Evolutionary conservation across 768 basidiomycete species (phyloP).

Genomic region (Boletus sp.): DNA sequence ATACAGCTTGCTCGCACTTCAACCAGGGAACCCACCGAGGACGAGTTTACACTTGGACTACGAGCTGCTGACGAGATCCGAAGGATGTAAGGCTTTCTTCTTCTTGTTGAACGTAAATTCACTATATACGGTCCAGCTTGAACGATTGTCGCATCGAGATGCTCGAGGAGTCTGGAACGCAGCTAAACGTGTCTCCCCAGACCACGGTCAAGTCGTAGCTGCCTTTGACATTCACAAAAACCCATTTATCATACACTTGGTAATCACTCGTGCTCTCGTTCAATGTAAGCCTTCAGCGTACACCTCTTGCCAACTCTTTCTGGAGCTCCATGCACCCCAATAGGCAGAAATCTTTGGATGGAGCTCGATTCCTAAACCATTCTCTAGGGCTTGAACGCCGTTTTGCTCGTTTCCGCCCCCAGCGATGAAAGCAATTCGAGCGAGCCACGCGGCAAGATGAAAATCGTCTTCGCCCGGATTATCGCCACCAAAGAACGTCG

Average conservation of each 20-base stretch:
- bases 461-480: slow-evolving; percentile 53
- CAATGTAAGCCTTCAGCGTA: slow-evolving; percentile 46
- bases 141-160: slow-evolving; percentile 65
- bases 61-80: slow-evolving; percentile 60
- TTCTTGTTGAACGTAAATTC: background rate
- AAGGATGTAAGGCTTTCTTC: slow-evolving; percentile 42
- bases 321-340: slow-evolving; percentile 44
- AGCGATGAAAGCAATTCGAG: slow-evolving; percentile 40
- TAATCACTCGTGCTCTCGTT: background rate
- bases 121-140: slow-evolving; percentile 39
- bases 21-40: slow-evolving; percentile 57
- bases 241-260: background rate
- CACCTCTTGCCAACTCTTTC: slow-evolving; percentile 47
- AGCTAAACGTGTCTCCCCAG: slow-evolving; percentile 30
- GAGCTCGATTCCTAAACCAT: slow-evolving; percentile 37
- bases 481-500: slow-evolving; percentile 48
- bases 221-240: background rate
- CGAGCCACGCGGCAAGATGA: slow-evolving; percentile 54
- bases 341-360: slow-evolving; percentile 41
- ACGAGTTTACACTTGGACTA: slow-evolving; percentile 65
- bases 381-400: slow-evolving; percentile 38
- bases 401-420: slow-evolving; percentile 39
- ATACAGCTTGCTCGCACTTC: slow-evolving; percentile 70
- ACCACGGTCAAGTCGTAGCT: slow-evolving; percentile 13
- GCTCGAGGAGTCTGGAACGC: slow-evolving; percentile 54